phyloP scores from a whole-genome alignment of 73 alveolate species.

The Symbiodinium pilosum region DNA sequence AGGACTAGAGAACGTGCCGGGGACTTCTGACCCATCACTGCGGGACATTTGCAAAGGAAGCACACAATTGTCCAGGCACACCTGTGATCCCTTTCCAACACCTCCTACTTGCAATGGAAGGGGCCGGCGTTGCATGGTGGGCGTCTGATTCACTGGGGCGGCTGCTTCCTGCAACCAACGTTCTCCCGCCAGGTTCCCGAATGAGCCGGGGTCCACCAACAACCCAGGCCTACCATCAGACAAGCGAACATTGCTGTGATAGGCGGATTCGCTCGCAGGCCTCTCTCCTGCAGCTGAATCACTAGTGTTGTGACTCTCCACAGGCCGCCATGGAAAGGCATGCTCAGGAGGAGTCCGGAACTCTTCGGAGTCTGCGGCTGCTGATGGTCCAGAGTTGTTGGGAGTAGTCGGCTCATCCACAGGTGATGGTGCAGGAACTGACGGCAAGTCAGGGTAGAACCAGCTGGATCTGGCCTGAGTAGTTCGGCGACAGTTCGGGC shows the following conservation, averaged over 20 bases:
- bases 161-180: not conserved
- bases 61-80: not conserved
- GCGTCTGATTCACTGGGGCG: not conserved
- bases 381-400: not conserved
- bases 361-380: not conserved
- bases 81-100: not conserved
- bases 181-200: not conserved
- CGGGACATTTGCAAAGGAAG: not conserved
- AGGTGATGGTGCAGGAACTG: not conserved
- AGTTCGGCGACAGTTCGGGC: not conserved
- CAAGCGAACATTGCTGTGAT: not conserved
- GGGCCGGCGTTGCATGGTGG: not conserved
- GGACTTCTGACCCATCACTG: not conserved
- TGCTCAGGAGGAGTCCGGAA: not conserved
- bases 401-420: not conserved
- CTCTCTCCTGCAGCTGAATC: not conserved
- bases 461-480: not conserved
- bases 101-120: not conserved
- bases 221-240: not conserved
- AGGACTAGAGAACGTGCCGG: not conserved
- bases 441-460: not conserved
- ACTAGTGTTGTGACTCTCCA: not conserved
- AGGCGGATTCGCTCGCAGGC: not conserved
- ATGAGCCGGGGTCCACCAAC: slow-evolving; percentile 9
- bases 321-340: not conserved